Evolutionary conservation across 2,329 filamentous ascomycete species (phyloP), one percentile per base, ranked within the genome.

Genomic region (Sporothrix pseudoabietina): DNA sequence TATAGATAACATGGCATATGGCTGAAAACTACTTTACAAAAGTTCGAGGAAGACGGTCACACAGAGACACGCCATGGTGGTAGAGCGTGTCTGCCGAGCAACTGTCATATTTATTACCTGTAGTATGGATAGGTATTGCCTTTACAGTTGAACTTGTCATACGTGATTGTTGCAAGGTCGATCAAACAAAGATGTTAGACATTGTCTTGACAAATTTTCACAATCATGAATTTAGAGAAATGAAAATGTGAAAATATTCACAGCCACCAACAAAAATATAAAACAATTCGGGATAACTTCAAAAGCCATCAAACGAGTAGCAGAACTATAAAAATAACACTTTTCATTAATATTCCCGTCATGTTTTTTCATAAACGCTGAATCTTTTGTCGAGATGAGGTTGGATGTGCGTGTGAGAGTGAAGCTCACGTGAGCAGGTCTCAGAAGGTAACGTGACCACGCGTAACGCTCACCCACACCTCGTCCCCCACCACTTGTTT

Each of bases 401-500:
- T 66, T 47, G 22, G 22, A 16, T 26, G 41, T 47, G 39, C 30
- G 1, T 6, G 10, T 39, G 39, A 66, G 39, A 30, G 61, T 47
- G 47, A 52, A n/a, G 44, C 57, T 47, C 71, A 72, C 61, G 71
- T 59, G 59, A 69, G 35, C 55, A 55, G n/a, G 22, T 12, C 57
- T 47, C 4, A 3, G 8, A 8, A 14, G 52, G 19, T 61, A 57
- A 73, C 71, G 71, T 73, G 71, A 73, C 63, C n/a, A 22, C 71
- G 71, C 71, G 71, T 61, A 32, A 30, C 47, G 61, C 22, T 54
- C 30, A 14, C 32, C 30, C 47, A 32, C 59, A 41, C 9, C 55
- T 22, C 14, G n/a, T n/a, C 32, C 71, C 49, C 63, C 49, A 22
- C 41, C 41, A n/a, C 16, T 7, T 47, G 63, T 66, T 30, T 52